Base-by-base conservation (phyloP, 768 basidiomycete species). In the Plicaturopsis crispa region DNA sequence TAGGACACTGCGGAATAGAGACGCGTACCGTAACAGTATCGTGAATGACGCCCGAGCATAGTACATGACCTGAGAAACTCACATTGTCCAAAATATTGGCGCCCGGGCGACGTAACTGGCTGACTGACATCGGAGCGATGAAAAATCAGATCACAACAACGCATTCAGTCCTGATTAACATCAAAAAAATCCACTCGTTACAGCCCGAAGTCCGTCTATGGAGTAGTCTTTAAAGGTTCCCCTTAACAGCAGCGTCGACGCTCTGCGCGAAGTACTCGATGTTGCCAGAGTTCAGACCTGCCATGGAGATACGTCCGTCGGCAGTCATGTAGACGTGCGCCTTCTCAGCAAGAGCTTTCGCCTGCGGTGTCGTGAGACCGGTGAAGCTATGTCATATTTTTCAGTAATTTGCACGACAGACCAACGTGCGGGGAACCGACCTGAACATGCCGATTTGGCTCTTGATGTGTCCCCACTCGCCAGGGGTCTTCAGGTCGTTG, bases 371-470 rank as follows among this genome's bases (percentile, higher is more conserved):
- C 45, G 76, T 80, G 51, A 94, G 62, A 16, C 92, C 92, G 33
- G 90, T 94, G 68, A 89, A 93, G 62, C 87, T 85, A 50, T 17
- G 35, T 8, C 4, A 30, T 18, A 41, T 31, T 32, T 11, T 41
- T n/a, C 38, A 36, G 11, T 6, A n/a, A n/a, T n/a, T n/a, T n/a
- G n/a, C n/a, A n/a, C n/a, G n/a, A n/a, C n/a, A n/a, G n/a, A n/a
- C 24, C 24, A 23, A 13, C 18, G 38, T 46, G 20, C 50, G 39
- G 30, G 26, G 19, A 16, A 52, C 70, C 44, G 57, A 91, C 91
- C 89, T 90, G 72, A 93, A 93, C 92, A 97, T 94, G 60, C 94
- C 94, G 45, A 92, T 93, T 58, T 97, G 92, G 55, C 78, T 80
- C 63, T 87, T 89, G 62, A 98, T 88, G 60, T 97, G 94, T 6